phyloP scores from a whole-genome alignment of 2,329 filamentous ascomycete species.

The Exserohilum rostratum region DNA sequence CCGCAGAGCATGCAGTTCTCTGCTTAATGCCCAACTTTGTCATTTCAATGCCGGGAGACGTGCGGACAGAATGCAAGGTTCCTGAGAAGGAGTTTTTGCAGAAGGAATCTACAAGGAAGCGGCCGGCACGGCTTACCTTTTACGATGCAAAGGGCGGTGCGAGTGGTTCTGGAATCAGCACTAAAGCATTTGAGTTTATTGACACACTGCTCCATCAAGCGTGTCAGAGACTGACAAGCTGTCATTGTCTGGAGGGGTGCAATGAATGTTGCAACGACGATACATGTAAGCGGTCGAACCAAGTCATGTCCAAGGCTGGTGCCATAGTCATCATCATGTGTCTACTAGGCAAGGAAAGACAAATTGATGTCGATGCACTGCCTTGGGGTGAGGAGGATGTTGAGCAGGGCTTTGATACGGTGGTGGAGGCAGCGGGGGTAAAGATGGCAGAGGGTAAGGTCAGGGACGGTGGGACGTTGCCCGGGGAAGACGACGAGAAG shows the following conservation, averaged over 20 bases:
- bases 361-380: slow-evolving; percentile 82
- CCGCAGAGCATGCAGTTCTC: slow-evolving; percentile 89
- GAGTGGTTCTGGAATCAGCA: slow-evolving; percentile 82
- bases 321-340: slow-evolving; percentile 80
- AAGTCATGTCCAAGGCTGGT: slow-evolving; percentile 92
- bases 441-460: slow-evolving; percentile 44
- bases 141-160: slow-evolving; percentile 94
- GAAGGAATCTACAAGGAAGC: slow-evolving; percentile 72
- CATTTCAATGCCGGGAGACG: slow-evolving; percentile 85
- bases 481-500: slow-evolving; percentile 56
- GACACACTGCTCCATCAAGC: slow-evolving; percentile 79
- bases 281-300: slow-evolving; percentile 81
- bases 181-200: slow-evolving; percentile 92
- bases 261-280: slow-evolving; percentile 89
- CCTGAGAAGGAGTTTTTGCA: slow-evolving; percentile 85
- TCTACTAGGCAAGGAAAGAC: slow-evolving; percentile 72
- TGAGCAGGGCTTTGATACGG: slow-evolving; percentile 79
- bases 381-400: slow-evolving; percentile 81
- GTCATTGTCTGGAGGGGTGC: slow-evolving; percentile 79
- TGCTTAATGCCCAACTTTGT: slow-evolving; percentile 90
- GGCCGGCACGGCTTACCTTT: slow-evolving; percentile 87
- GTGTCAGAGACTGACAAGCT: slow-evolving; percentile 75
- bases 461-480: slow-evolving; percentile 30
- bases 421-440: slow-evolving; percentile 75
- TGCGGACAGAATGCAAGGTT: slow-evolving; percentile 92